Conservation (phyloP, 2,329 filamentous ascomycete species). For the Pestalotiopsis sp. region DNA sequence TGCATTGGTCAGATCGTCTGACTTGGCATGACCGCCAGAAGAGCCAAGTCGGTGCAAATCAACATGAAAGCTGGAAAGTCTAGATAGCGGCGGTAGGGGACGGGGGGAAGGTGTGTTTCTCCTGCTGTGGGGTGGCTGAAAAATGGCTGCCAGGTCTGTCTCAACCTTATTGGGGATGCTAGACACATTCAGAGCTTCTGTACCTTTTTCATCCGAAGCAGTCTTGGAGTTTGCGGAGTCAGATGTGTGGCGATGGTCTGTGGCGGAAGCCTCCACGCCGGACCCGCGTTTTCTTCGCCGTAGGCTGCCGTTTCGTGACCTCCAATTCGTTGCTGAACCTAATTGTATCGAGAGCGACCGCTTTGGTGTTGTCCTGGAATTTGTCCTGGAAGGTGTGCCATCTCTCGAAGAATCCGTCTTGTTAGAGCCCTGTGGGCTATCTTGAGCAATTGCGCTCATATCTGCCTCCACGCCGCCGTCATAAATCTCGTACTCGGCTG, state of each 20-base stretch:
- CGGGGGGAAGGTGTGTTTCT: constrained; percentile 56
- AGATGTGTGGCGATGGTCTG: constrained; percentile 55
- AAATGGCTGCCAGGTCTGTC: constrained; percentile 32
- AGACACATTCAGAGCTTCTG: constrained; percentile 28
- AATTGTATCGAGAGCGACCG: constrained; percentile 65
- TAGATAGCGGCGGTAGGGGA: constrained; percentile 51
- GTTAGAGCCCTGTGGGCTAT: constrained; percentile 28
- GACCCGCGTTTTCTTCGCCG: constrained; percentile 54
- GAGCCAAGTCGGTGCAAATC: constrained; percentile 52
- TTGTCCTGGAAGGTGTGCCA: constrained; percentile 43
- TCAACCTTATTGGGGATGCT: constrained; percentile 31
- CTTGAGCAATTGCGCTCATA: constrained; percentile 20
- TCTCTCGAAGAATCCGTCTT: constrained; percentile 33
- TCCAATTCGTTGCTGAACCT: constrained; percentile 58
- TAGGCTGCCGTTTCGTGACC: constrained; percentile 58
- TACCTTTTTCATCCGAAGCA: constrained; percentile 25
- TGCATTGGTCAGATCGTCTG: constrained; percentile 20
- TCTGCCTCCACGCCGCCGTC: constrained; percentile 16
- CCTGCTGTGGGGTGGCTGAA: constrained; percentile 34
- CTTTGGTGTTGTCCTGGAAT: constrained; percentile 33
- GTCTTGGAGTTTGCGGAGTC: constrained; percentile 44
- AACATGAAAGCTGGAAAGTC: constrained; percentile 57
- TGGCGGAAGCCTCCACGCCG: constrained; percentile 37
- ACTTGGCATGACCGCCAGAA: constrained; percentile 37
- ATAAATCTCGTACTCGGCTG: constrained; percentile 16